These are phyloP conservation scores for Epicoccum nigrum DNA, from an alignment of 2,329 filamentous ascomycete species.

Conservation along the genomic window DNA sequence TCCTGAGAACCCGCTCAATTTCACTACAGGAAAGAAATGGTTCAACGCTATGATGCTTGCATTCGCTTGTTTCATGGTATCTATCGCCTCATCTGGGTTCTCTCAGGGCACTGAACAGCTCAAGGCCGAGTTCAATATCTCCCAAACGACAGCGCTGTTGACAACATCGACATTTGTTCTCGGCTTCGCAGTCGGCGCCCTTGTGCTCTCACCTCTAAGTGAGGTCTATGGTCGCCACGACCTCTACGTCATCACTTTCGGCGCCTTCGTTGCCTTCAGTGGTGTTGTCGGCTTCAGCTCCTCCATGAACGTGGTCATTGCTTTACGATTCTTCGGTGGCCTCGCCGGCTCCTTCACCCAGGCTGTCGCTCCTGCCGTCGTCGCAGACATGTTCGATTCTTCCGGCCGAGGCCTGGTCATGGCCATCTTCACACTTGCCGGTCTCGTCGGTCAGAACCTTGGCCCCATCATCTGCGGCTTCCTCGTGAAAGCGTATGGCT, in stretches of 20 bases:
- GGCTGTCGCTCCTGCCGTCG: constrained; percentile 35
- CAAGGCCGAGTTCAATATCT: constrained; percentile 33
- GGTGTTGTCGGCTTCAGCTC: constrained; percentile 33
- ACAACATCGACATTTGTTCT: constrained; percentile 37
- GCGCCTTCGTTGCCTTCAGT: constrained; percentile 33
- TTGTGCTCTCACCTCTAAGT: constrained; percentile 35
- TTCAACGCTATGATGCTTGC: constrained; percentile 36
- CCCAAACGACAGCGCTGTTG: constrained; percentile 30
- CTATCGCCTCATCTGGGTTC: constrained; percentile 32
- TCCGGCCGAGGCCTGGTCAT: constrained; percentile 67
- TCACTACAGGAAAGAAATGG: constrained; percentile 48
- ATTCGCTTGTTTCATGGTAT: constrained; percentile 40
- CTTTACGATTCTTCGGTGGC: constrained; percentile 40
- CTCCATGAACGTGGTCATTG: constrained; percentile 32
- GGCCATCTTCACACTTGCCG: constrained; percentile 65
- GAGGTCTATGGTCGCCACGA: constrained; percentile 39
- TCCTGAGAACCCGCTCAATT: constrained; percentile 64
- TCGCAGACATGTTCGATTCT: constrained; percentile 62
- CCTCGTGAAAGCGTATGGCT: constrained; percentile 70
- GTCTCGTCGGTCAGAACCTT: constrained; percentile 63
- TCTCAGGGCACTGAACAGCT: constrained; percentile 33
- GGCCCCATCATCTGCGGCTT: constrained; percentile 69
- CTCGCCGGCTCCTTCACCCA: constrained; percentile 39
- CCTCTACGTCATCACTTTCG: constrained; percentile 27
- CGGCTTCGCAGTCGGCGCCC: constrained; percentile 38